Evolutionary conservation across 2,329 filamentous ascomycete species (phyloP), one percentile per base, ranked within the genome.

Genomic region (Colletotrichum lupini): DNA sequence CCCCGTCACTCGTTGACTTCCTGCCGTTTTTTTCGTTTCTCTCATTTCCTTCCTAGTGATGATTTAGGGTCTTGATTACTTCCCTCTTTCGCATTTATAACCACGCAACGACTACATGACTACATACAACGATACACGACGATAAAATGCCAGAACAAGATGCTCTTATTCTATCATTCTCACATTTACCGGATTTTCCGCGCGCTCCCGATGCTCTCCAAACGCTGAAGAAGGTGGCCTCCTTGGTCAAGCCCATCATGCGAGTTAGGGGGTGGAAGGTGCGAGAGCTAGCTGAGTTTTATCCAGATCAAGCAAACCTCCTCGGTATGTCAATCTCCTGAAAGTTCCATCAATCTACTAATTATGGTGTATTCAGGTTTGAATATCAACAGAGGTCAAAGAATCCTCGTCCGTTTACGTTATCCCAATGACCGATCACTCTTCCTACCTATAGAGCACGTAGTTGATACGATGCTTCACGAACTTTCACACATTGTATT

Each of bases 211-310:
- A 90, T 72, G 88, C 88, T 16, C 79, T 90, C 22, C 83, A 90
- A 46, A 90, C 90, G 70, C 87, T 98, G 28, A 93, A 92, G 78
- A 95, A 93, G 82, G 88, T 97, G 53, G 95, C 95, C 3, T 97
- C 95, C 30, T 84, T 97, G 70, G 95, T 98, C 74, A 98, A 98
- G 81, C 96, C 96, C 22, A 94, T 98, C 75, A 98, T 98, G 95
- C 89, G 95, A 76, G 94, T 94, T 60, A 91, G 94, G 56, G 88
- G 88, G 68, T 98, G 95, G 94, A 92, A 87, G 75, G 94, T 98
- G 42, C 88, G 89, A 32, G 90, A 93, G 60, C 88, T 98, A 19
- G 91, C 92, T 61, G 96, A 98, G 81, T 98, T 98, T 83, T 93
- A 94, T 73, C 96, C 96, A 1, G 86, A 90, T 14, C 88, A 97